Evolutionary conservation across 2,329 filamentous ascomycete species (phyloP), one percentile per base, ranked within the genome.

Genomic region (Arthrinium puccinioides): DNA sequence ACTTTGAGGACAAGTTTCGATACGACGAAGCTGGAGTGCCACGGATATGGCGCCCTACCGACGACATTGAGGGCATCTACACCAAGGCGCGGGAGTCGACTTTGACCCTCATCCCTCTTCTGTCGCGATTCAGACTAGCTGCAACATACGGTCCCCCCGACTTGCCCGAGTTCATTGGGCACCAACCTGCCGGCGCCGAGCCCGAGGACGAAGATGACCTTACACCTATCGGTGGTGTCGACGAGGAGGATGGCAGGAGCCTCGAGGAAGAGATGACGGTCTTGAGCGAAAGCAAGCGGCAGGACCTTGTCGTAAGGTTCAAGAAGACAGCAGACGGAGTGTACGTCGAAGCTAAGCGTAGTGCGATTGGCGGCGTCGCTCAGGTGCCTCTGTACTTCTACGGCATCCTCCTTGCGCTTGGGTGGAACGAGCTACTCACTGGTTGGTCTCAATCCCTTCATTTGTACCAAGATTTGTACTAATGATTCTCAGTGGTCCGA

Each of bases 1-100:
- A 96, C 66, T 98, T 98, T 49, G 92, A 98, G 63, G 92, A 98
- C 67, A 96, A 95, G 63, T 98, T 98, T 75, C 83, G 92, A 46
- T 98, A 98, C 53, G 92, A 98, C 53, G 89, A 96, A 42, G 80
- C 81, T 6, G 92, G 92, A 19, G 92, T 98, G 5, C 92, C 92
- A 5, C 77, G 92, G 42, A 95, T 98, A 61, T 98, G 92, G 92
- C 81, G 89, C 18, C 92, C 92, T 2, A 89, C 83, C 2, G 92
- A 98, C 57, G 92, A 98, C 55, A 98, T 98, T 43, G 92, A 98
- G 66, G 89, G 90, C 31, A 70, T 94, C 28, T 98, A 97, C 62
- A 96, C 88, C 24, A 83, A 81, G 45, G 90, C 92, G 4, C 79
- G 90, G 46, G 90, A 97, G 63, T 94, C 87, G 5, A 98, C 92